Evolutionary conservation across 345 rosid species (phyloP).

Genomic region (Lagerstroemia speciosa): DNA sequence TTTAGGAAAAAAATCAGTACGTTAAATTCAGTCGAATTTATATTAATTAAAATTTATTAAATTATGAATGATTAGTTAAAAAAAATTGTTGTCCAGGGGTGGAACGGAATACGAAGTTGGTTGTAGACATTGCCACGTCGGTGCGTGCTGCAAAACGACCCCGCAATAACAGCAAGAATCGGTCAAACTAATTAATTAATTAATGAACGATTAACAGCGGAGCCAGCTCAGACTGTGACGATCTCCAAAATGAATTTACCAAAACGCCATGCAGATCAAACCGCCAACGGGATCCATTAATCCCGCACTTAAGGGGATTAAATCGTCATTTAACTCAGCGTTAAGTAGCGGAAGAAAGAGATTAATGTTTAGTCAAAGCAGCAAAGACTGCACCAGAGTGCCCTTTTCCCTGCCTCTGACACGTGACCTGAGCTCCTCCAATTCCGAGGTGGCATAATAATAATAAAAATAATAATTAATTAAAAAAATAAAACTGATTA

Average conservation of each 20-base stretch:
- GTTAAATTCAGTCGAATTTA: too few species aligned
- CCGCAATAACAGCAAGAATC: too few species aligned
- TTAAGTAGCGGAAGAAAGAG: not conserved
- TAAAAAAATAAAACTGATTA: not conserved
- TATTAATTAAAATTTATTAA: too few species aligned
- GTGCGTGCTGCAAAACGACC: not conserved
- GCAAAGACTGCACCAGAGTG: constrained; percentile 12
- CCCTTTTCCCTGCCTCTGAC: constrained; percentile 8
- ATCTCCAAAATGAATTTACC: not conserved
- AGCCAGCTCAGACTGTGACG: constrained; percentile 1
- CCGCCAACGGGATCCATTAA: constrained; percentile 1
- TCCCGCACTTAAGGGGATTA: constrained; percentile 6
- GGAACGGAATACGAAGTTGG: too few species aligned
- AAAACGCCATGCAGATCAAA: not conserved
- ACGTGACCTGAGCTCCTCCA: constrained; percentile 51
- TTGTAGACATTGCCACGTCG: not conserved
- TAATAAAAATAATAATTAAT: not conserved
- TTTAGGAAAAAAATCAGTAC: too few species aligned
- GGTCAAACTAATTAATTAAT: too few species aligned
- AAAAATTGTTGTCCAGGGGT: too few species aligned
- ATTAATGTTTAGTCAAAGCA: constrained; percentile 30
- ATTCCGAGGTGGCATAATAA: not conserved
- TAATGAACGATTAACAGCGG: not conserved
- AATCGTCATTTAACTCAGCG: constrained; percentile 4
- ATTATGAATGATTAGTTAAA: too few species aligned